phyloP scores from a whole-genome alignment of 2,329 filamentous ascomycete species.

The Claviceps quebecensis region DNA sequence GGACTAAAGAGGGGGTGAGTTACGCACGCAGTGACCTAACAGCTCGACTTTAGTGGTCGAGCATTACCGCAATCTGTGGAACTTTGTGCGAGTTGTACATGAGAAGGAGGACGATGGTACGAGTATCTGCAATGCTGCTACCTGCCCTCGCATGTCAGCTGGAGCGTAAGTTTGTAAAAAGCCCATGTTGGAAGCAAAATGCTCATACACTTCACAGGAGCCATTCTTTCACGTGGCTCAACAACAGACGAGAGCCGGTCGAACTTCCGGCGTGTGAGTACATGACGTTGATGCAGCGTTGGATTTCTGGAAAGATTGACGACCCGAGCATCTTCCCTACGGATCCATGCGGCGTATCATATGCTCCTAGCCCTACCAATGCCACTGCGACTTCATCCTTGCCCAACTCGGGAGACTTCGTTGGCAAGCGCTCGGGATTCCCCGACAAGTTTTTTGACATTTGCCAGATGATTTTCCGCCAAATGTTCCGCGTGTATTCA shows the following conservation, averaged over 20 bases:
- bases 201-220: slow-evolving; percentile 35
- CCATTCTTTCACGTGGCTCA: slow-evolving; percentile 93
- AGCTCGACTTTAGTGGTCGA: slow-evolving; percentile 58
- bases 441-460: slow-evolving; percentile 79
- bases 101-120: slow-evolving; percentile 67
- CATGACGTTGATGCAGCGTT: slow-evolving; percentile 89
- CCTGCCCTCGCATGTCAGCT: slow-evolving; percentile 87
- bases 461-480: slow-evolving; percentile 86
- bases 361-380: slow-evolving; percentile 46
- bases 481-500: slow-evolving; percentile 97
- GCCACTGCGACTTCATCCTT: slow-evolving; percentile 46
- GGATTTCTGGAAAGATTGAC: slow-evolving; percentile 92
- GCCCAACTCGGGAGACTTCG: slow-evolving; percentile 54
- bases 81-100: slow-evolving; percentile 78
- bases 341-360: slow-evolving; percentile 57
- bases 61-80: slow-evolving; percentile 78
- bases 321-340: slow-evolving; percentile 85
- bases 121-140: slow-evolving; percentile 69
- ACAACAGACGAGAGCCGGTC: slow-evolving; percentile 72
- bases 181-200: background rate
- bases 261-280: slow-evolving; percentile 89
- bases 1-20: background rate
- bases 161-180: slow-evolving; percentile 55
- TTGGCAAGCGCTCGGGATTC: slow-evolving; percentile 87
- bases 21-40: background rate